These are phyloP conservation scores for Jackrogersella minutella DNA, from an alignment of 495 filamentous ascomycete species.

Conservation along the genomic window DNA sequence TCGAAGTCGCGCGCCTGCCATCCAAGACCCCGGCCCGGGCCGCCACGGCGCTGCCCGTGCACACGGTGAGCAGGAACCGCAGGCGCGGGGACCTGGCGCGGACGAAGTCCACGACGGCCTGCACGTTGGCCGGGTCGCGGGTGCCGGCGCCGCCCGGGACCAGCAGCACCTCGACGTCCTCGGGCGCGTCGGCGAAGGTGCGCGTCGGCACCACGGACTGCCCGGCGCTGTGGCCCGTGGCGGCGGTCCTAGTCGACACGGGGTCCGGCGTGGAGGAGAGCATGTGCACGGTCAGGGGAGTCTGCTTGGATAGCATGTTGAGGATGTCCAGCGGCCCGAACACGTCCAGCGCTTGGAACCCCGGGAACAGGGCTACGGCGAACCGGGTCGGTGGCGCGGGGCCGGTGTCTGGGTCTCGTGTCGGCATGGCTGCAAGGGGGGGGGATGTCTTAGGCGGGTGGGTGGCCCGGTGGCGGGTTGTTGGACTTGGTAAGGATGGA, in stretches of 20 bases:
- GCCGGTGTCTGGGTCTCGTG: background rate
- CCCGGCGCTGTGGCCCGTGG: slow-evolving; percentile 45
- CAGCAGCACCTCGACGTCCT: slow-evolving; percentile 68
- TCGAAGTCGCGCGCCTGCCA: slow-evolving; percentile 65
- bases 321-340: slow-evolving; percentile 70
- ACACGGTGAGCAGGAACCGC: slow-evolving; percentile 68
- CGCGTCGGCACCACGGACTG: slow-evolving; percentile 67
- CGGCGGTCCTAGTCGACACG: slow-evolving; percentile 43
- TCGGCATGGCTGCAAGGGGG: background rate
- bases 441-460: background rate
- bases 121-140: slow-evolving; percentile 49
- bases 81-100: slow-evolving; percentile 50
- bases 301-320: slow-evolving; percentile 58
- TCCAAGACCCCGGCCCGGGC: slow-evolving; percentile 67
- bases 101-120: slow-evolving; percentile 57
- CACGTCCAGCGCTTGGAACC: slow-evolving; percentile 61
- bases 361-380: slow-evolving; percentile 54
- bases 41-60: slow-evolving; percentile 63
- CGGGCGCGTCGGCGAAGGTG: slow-evolving; percentile 58
- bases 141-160: slow-evolving; percentile 70
- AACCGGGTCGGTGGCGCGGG: slow-evolving; percentile 41
- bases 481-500: background rate
- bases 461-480: background rate
- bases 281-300: slow-evolving; percentile 55
- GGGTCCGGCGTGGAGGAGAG: slow-evolving; percentile 63